Conservation (phyloP, 148 eudicot species). For the Silene uniflora region DNA sequence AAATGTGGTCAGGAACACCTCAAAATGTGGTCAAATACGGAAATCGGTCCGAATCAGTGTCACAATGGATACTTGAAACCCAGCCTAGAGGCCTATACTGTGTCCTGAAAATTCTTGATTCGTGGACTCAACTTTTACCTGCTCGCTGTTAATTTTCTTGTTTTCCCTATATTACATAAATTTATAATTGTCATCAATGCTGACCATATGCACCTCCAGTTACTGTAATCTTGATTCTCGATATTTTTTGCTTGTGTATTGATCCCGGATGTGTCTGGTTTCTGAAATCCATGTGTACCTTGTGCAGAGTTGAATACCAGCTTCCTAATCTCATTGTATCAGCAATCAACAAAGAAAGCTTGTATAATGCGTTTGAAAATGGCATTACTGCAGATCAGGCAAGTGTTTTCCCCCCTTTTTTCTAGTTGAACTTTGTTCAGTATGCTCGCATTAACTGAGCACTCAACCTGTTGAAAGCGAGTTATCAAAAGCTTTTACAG, state of each 20-base stretch:
- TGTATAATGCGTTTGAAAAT: constrained; percentile 78
- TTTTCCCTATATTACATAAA: neutral
- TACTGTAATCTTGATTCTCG: neutral
- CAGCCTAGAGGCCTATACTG: neutral
- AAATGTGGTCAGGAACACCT: neutral
- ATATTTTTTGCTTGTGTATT: constrained; percentile 16
- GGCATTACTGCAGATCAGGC: constrained; percentile 93
- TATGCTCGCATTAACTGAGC: neutral
- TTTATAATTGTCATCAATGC: neutral
- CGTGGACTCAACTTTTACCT: neutral
- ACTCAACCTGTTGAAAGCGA: neutral
- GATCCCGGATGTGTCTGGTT: neutral
- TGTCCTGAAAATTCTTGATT: constrained; percentile 3
- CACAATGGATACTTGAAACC: neutral
- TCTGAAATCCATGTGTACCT: constrained; percentile 2
- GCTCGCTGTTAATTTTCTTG: neutral
- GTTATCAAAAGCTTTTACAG: neutral
- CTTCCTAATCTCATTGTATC: constrained; percentile 90
- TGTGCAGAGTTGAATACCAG: constrained; percentile 83
- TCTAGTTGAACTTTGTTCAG: neutral
- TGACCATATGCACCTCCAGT: neutral
- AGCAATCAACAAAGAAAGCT: constrained; percentile 79
- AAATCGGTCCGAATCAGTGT: neutral
- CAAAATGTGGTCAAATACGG: neutral
- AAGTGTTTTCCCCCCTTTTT: constrained; percentile 25